Percentiles rank a stretch among this genome's conserved stretches.
Evolutionary conservation across 768 basidiomycete species (phyloP).

Genomic region (Macrolepiota albuminosa): DNA sequence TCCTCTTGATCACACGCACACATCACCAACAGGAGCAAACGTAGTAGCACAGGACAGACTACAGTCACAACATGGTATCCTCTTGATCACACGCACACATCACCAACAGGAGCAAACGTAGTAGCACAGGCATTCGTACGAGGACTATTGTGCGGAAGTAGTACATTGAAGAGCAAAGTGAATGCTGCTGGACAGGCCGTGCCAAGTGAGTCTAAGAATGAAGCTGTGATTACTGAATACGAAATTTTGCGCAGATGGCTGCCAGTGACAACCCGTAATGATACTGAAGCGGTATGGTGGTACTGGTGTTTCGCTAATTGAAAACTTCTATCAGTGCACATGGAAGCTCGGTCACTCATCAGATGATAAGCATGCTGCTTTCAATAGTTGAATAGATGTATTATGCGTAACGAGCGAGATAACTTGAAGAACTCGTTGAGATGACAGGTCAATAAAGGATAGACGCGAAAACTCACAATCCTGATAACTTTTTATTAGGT

Average conservation of each 20-base stretch:
- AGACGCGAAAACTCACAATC: constrained; percentile 10
- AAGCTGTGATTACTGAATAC: background rate
- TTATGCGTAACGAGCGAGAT: constrained; percentile 6
- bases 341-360: background rate
- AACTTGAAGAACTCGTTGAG: constrained; percentile 8
- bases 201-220: background rate
- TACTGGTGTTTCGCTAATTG: background rate
- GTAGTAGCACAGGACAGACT: constrained; percentile 38
- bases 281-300: no score
- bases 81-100: constrained; percentile 44
- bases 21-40: constrained; percentile 36
- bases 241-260: background rate
- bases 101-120: constrained; percentile 37
- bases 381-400: constrained; percentile 8
- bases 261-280: background rate
- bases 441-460: constrained; percentile 8
- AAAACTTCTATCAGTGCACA: background rate
- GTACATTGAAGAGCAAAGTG: constrained; percentile 22
- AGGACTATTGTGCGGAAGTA: constrained; percentile 36
- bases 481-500: constrained; percentile 12
- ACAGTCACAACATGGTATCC: constrained; percentile 37
- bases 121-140: constrained; percentile 45
- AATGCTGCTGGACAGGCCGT: constrained; percentile 1
- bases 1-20: constrained; percentile 46
- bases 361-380: background rate